Evolutionary conservation across 371 early-diverging fungal genomes (phyloP).

Genomic region (Haplosporangium sp.): DNA sequence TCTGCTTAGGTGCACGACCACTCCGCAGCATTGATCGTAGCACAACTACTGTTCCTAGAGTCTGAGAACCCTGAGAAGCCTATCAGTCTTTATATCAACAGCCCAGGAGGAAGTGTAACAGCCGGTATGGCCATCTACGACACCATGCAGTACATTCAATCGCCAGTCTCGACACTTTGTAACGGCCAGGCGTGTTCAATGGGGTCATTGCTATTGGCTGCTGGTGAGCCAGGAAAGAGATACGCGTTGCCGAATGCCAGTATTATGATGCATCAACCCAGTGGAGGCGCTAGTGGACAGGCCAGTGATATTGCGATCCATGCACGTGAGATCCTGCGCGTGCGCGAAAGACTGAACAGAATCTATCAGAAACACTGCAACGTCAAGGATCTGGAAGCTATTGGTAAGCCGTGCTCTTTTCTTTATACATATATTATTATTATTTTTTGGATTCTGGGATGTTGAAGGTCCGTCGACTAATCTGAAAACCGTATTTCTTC

Average conservation of each 20-base stretch:
- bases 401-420: constrained; percentile 67
- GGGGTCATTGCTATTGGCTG: constrained; percentile 94
- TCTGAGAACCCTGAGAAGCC: constrained; percentile 94
- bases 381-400: constrained; percentile 79
- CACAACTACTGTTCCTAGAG: constrained; percentile 95
- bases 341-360: constrained; percentile 87
- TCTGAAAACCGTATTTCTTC: not conserved
- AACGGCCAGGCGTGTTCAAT: constrained; percentile 98
- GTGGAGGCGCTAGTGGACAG: constrained; percentile 97
- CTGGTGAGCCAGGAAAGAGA: constrained; percentile 89
- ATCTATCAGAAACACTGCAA: constrained; percentile 91
- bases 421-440: not conserved
- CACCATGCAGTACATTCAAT: constrained; percentile 91
- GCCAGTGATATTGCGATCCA: constrained; percentile 98
- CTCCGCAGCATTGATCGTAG: constrained; percentile 88
- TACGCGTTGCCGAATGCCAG: constrained; percentile 91
- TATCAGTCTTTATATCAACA: constrained; percentile 95
- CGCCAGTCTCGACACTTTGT: constrained; percentile 94
- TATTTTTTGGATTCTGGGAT: not conserved
- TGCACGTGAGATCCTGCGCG: constrained; percentile 93
- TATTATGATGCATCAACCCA: constrained; percentile 98
- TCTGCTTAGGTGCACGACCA: constrained; percentile 78
- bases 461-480: no score
- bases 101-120: constrained; percentile 96
- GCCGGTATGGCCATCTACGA: constrained; percentile 96